These are phyloP conservation scores for Glycine soja DNA, from an alignment of 306 rosid genomes.

Conservation along the genomic window DNA sequence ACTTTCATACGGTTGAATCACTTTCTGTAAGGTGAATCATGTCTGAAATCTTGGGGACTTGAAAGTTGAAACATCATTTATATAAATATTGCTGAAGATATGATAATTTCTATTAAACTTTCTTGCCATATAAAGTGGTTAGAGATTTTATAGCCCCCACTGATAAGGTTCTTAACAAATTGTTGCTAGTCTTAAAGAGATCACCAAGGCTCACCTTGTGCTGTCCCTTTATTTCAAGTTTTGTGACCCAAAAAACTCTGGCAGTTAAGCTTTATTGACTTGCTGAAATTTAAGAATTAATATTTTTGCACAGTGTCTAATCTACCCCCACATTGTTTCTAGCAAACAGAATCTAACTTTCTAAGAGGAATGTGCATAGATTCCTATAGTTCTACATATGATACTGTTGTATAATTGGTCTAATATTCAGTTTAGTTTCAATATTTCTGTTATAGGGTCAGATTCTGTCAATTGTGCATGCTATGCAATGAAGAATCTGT, in stretches of 20 bases:
- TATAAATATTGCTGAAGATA: constrained; percentile 12
- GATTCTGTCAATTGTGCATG: not conserved
- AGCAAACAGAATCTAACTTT: constrained; percentile 1
- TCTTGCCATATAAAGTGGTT: too few relatives aligned
- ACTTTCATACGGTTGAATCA: not conserved
- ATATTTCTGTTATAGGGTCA: too few relatives aligned
- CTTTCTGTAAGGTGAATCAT: constrained; percentile 14
- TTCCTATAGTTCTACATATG: constrained; percentile 1
- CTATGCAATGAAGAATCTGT: constrained; percentile 2
- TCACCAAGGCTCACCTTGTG: not conserved
- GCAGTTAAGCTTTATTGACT: not conserved
- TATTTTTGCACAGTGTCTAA: not conserved
- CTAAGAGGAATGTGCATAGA: constrained; percentile 16
- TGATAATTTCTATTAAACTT: too few relatives aligned
- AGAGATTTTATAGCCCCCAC: not conserved
- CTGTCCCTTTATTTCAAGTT: constrained; percentile 28
- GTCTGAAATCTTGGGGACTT: constrained; percentile 3
- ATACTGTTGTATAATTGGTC: not conserved
- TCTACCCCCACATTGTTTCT: not conserved
- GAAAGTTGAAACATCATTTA: not conserved
- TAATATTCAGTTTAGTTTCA: too few relatives aligned
- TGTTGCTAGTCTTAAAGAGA: constrained; percentile 3
- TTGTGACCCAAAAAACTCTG: not conserved
- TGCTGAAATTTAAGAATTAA: constrained; percentile 14
- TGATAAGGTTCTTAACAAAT: not conserved